phyloP scores from a whole-genome alignment of 2,329 filamentous ascomycete species.

The Bipolaris victoriae region DNA sequence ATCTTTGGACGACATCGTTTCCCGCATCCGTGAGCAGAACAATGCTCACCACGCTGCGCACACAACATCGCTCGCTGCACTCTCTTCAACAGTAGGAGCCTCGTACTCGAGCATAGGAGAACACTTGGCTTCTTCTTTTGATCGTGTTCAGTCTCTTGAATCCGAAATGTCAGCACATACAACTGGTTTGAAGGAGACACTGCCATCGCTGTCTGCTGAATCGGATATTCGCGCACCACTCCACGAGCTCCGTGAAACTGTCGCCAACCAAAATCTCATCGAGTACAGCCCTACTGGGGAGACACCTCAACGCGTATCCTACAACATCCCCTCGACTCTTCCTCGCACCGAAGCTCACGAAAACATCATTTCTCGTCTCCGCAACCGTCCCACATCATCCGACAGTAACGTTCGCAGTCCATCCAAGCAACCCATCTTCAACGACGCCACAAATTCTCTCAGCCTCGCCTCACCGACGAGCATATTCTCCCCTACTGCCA shows the following conservation, averaged over 20 bases:
- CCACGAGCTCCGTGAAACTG: slow-evolving; percentile 70
- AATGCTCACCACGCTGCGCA: slow-evolving; percentile 76
- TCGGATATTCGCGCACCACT: slow-evolving; percentile 71
- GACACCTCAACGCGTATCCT: slow-evolving; percentile 81
- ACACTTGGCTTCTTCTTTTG: slow-evolving; percentile 72
- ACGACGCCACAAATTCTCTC: slow-evolving; percentile 54
- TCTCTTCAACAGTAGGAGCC: slow-evolving; percentile 72
- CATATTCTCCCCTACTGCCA: slow-evolving; percentile 30
- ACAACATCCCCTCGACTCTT: slow-evolving; percentile 78
- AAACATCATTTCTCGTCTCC: slow-evolving; percentile 58
- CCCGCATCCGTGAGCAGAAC: slow-evolving; percentile 80
- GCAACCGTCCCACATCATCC: slow-evolving; percentile 44
- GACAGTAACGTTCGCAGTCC: slow-evolving; percentile 48
- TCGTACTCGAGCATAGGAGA: slow-evolving; percentile 74
- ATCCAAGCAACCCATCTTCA: slow-evolving; percentile 60
- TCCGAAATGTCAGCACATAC: slow-evolving; percentile 69
- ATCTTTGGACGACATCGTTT: slow-evolving; percentile 88
- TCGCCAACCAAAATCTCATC: slow-evolving; percentile 68
- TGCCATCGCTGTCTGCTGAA: slow-evolving; percentile 64
- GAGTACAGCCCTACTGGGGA: slow-evolving; percentile 87
- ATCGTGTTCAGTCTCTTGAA: slow-evolving; percentile 71
- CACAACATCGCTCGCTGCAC: slow-evolving; percentile 65
- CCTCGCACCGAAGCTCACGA: slow-evolving; percentile 75
- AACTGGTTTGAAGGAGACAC: slow-evolving; percentile 62
- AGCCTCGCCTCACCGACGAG: slow-evolving; percentile 37